Evolutionary conservation across 805 yeast species (phyloP).

Genomic region (Myxozyma neglecta): DNA sequence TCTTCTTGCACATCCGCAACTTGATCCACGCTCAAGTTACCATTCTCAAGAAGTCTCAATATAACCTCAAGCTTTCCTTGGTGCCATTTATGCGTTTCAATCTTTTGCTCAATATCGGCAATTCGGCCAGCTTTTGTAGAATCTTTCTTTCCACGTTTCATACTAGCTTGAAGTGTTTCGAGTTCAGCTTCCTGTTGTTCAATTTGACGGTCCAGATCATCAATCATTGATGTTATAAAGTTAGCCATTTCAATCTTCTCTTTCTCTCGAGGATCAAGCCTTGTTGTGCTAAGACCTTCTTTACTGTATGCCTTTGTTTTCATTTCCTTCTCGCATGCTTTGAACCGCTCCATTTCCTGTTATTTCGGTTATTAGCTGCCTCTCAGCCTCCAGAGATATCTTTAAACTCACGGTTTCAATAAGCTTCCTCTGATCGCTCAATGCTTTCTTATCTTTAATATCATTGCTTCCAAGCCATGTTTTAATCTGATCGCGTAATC

Average conservation of each 20-base stretch:
- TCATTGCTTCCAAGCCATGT: conserved; percentile 91
- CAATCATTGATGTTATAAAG: conserved; percentile 70
- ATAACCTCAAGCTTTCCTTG: conserved; percentile 74
- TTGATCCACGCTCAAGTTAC: conserved; percentile 72
- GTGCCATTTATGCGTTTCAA: conserved; percentile 79
- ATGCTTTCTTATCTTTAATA: conserved; percentile 81
- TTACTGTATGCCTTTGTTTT: conserved; percentile 92
- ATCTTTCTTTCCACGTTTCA: conserved; percentile 63
- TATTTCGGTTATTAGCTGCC: background rate
- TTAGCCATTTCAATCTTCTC: conserved; percentile 71
- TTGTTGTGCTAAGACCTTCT: conserved; percentile 79
- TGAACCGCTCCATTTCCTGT: conserved; percentile 89
- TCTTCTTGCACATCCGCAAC: conserved; percentile 81
- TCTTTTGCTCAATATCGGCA: conserved; percentile 59
- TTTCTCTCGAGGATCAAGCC: conserved; percentile 75
- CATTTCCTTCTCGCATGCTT: conserved; percentile 88
- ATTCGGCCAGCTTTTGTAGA: conserved; percentile 55
- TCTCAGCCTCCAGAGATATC: background rate
- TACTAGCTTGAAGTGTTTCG: conserved; percentile 52
- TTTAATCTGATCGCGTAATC: conserved; percentile 91
- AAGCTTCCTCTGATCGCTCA: conserved; percentile 70
- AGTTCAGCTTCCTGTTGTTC: conserved; percentile 76
- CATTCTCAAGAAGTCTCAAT: conserved; percentile 73
- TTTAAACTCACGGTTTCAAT: conserved; percentile 46
- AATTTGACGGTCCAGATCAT: conserved; percentile 76